Conservation (phyloP, 1,284 basidiomycete species). For the Sanguinoderma infundibulare region DNA sequence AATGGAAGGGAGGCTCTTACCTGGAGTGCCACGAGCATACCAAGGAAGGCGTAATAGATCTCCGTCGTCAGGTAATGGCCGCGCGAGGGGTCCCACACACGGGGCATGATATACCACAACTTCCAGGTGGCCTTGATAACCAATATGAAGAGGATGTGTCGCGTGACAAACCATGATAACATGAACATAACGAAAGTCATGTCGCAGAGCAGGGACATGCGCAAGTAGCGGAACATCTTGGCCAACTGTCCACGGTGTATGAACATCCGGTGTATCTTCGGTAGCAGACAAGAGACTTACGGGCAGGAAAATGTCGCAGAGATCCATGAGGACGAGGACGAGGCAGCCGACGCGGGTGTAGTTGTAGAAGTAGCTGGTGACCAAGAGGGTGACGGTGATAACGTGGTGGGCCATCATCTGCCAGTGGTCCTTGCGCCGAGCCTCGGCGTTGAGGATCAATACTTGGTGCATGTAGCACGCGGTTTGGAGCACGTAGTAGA, state of each 20-base stretch:
- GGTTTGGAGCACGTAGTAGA: slow-evolving; percentile 92
- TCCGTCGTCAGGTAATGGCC: slow-evolving; percentile 60
- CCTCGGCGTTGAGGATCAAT: slow-evolving; percentile 93
- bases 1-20: slow-evolving; percentile 39
- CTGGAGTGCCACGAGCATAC: slow-evolving; percentile 67
- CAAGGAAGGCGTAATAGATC: slow-evolving; percentile 54
- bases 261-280: background rate
- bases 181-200: slow-evolving; percentile 82
- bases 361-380: slow-evolving; percentile 80
- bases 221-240: slow-evolving; percentile 92
- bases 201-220: slow-evolving; percentile 73
- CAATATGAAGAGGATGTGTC: slow-evolving; percentile 79
- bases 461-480: slow-evolving; percentile 95
- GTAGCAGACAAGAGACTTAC: slow-evolving; percentile 52
- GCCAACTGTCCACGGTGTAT: slow-evolving; percentile 60
- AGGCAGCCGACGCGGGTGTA: slow-evolving; percentile 89
- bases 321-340: slow-evolving; percentile 93
- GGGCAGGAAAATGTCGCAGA: slow-evolving; percentile 89
- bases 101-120: slow-evolving; percentile 49
- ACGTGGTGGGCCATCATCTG: slow-evolving; percentile 98
- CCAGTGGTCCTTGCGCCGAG: slow-evolving; percentile 87
- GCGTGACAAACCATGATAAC: slow-evolving; percentile 87
- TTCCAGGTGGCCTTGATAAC: slow-evolving; percentile 71
- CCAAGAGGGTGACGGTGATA: slow-evolving; percentile 84
- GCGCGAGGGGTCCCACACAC: slow-evolving; percentile 61